Base-by-base conservation (phyloP, 1,284 basidiomycete genomes). In the Tetrapyrgos nigripes region DNA sequence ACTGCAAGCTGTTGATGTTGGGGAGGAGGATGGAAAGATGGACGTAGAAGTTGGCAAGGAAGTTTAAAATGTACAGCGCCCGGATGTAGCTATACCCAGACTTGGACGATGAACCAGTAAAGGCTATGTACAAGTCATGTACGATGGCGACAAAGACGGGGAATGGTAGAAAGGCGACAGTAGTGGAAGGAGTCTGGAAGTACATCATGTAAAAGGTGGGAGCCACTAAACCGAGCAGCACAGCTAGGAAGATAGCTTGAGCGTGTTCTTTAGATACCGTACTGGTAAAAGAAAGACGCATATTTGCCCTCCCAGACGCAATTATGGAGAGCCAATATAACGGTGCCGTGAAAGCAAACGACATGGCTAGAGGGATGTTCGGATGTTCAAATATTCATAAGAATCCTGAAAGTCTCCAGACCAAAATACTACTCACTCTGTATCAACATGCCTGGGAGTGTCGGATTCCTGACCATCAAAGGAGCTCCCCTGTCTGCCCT, bases 91-190 rank as follows among this genome's bases (percentile, higher is more conserved):
- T 21, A 19, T 24, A 61, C 9, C 55, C 59, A 27, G 59, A 61
- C 2, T 57, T 40, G 26, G 59, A 48, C 13, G 51, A 44, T 24
- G 51, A 31, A 23, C 55, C 43, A 23, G 51, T 48, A 37, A 78
- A 52, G 31, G 68, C 45, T 9, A 70, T 61, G 54, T 77, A 70
- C 1, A 62, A 46, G 3, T 53, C 53, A 45, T 73, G 64, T 6
- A 74, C 69, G 19, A 77, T 4, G 40, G 68, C 69, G 40, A 77
- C 66, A 59, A 68, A 71, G 24, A 76, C n/a, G 4, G 82, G 81
- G 58, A 78, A 81, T 17, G 68, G 58, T 55, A 83, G 82, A 81
- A 80, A 83, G 31, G 75, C 61, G 3, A 75, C 76, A 11, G 77
- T 83, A 55, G 79, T 64, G 21, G 56, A 53, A 3, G 78, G 70